These are phyloP conservation scores for Penicillium sp. DNA, from an alignment of 2,329 filamentous ascomycete species.

Conservation along the genomic window DNA sequence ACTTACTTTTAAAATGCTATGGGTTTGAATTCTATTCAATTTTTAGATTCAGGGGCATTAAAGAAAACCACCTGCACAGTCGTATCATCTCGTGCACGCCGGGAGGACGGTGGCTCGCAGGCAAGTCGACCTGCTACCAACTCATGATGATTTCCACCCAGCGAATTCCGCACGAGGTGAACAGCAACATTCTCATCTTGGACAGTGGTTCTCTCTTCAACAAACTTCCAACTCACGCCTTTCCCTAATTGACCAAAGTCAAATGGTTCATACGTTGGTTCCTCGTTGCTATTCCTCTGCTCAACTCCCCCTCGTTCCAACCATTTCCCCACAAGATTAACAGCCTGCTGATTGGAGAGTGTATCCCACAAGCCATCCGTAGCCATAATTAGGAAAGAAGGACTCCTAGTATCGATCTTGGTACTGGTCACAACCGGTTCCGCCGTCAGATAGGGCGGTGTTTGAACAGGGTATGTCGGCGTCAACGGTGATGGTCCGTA, in stretches of 20 bases:
- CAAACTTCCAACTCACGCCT: constrained; percentile 38
- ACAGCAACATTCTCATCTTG: constrained; percentile 61
- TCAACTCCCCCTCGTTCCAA: constrained; percentile 46
- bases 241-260: constrained; percentile 33
- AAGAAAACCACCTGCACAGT: constrained; percentile 58
- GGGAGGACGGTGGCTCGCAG: constrained; percentile 34
- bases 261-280: constrained; percentile 24
- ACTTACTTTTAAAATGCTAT: background rate
- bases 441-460: constrained; percentile 72
- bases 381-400: constrained; percentile 69
- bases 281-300: constrained; percentile 39
- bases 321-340: constrained; percentile 65
- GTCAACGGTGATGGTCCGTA: constrained; percentile 52
- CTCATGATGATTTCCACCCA: constrained; percentile 55
- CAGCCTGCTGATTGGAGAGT: constrained; percentile 63
- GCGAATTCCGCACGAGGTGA: constrained; percentile 59
- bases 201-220: constrained; percentile 55
- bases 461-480: constrained; percentile 45
- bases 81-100: constrained; percentile 57
- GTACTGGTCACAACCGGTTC: constrained; percentile 68
- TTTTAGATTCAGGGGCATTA: constrained; percentile 11
- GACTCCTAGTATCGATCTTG: constrained; percentile 53
- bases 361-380: constrained; percentile 72
- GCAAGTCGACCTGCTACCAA: constrained; percentile 40
- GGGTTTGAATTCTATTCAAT: background rate